Evolutionary conservation across 768 basidiomycete species (phyloP).

Genomic region (Tricholoma furcatifolium): DNA sequence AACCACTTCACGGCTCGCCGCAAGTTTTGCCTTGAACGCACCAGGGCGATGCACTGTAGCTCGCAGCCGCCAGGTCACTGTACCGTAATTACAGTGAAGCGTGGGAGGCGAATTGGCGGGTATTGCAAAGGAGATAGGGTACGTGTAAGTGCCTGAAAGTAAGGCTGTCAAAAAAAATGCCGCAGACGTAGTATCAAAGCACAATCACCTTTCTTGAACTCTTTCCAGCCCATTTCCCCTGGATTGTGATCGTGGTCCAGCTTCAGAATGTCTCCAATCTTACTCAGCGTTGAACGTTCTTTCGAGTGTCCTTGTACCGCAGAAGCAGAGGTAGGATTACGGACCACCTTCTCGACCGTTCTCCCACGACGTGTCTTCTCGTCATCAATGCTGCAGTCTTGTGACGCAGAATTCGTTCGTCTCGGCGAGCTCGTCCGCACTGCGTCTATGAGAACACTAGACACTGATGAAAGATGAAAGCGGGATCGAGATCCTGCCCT

Average conservation of each 20-base stretch:
- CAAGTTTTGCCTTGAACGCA: constrained; percentile 70
- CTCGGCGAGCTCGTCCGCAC: constrained; percentile 49
- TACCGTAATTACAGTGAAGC: constrained; percentile 71
- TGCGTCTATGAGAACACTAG: constrained; percentile 46
- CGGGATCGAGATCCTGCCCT: constrained; percentile 37
- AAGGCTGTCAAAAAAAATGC: neutral
- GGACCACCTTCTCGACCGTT: constrained; percentile 27
- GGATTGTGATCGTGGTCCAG: constrained; percentile 38
- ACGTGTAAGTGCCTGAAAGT: constrained; percentile 81
- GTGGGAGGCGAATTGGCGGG: constrained; percentile 79
- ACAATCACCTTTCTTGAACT: constrained; percentile 78
- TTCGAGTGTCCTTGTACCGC: constrained; percentile 18
- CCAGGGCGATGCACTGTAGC: constrained; percentile 85
- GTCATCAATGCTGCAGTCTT: constrained; percentile 17
- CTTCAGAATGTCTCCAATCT: constrained; percentile 40
- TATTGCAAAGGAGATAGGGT: constrained; percentile 89
- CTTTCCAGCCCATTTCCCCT: constrained; percentile 67
- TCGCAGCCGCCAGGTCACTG: constrained; percentile 75
- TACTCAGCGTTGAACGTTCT: constrained; percentile 34
- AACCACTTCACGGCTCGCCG: constrained; percentile 66
- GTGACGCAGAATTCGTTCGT: constrained; percentile 10
- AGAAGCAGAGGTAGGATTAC: constrained; percentile 11
- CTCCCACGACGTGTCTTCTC: constrained; percentile 31
- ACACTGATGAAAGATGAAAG: constrained; percentile 54
- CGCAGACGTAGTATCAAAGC: neutral